Conservation (phyloP, 257 asterid species). For the Solanum tacnaense region DNA sequence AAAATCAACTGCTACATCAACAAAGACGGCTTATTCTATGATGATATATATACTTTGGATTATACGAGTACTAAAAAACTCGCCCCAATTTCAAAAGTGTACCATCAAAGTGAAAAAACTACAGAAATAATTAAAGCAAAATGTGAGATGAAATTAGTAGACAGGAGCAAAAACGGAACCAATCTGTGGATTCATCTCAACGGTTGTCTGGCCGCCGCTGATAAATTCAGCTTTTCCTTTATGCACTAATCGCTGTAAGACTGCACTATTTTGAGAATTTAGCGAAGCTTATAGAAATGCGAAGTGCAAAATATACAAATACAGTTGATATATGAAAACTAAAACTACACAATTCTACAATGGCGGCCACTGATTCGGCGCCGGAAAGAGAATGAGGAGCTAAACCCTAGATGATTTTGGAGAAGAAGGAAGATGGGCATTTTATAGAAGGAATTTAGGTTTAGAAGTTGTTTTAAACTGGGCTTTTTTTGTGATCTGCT, state of each 20-base stretch:
- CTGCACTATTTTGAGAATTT: background rate
- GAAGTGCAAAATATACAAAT: background rate
- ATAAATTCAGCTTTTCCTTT: conserved; percentile 1
- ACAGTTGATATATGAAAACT: background rate
- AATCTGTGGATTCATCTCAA: conserved; percentile 19
- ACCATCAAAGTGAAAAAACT: background rate
- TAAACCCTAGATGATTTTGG: background rate
- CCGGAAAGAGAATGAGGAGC: background rate
- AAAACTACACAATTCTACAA: background rate
- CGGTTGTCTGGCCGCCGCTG: conserved; percentile 30
- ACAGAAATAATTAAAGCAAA: background rate
- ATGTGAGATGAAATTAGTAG: conserved; percentile 15
- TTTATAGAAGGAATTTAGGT: background rate
- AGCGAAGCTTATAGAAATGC: background rate
- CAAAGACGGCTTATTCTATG: conserved; percentile 3
- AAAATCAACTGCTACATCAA: background rate
- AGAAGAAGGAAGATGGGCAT: background rate
- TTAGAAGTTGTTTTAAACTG: background rate
- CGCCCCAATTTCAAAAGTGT: conserved; percentile 1
- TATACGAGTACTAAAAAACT: conserved; percentile 2
- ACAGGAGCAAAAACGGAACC: background rate
- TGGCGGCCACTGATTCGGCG: background rate
- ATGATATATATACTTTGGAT: conserved; percentile 7
- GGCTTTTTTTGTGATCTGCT: background rate
- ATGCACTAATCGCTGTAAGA: background rate